A percentile compares a stretch with the other conserved stretches of the same genome.
Evolutionary conservation across 257 asterid genomes (phyloP).

Genomic region (Salvia miltiorrhiza): DNA sequence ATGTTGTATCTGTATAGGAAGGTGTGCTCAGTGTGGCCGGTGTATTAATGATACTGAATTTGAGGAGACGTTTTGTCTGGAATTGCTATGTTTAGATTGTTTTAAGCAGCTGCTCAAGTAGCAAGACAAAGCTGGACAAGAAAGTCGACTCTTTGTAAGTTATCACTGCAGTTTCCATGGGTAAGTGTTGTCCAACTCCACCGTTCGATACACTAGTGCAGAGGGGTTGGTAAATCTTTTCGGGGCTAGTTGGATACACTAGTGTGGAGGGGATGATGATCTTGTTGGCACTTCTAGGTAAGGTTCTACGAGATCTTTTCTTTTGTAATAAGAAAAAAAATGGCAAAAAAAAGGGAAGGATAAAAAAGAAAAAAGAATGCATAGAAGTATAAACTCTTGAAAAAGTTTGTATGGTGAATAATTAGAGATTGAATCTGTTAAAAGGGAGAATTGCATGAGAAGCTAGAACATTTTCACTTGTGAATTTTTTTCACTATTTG

Average conservation of each 20-base stretch:
- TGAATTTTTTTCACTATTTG: no score
- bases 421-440: not conserved
- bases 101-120: conserved; percentile 23
- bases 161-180: not conserved
- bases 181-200: not conserved
- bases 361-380: not conserved
- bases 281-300: not conserved
- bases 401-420: not conserved
- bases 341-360: not conserved
- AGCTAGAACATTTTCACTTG: no score
- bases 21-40: conserved; percentile 78
- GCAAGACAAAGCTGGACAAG: conserved; percentile 26
- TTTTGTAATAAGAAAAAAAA: not conserved
- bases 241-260: not conserved
- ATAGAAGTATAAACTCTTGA: not conserved
- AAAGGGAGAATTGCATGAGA: not conserved
- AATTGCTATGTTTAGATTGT: conserved; percentile 60
- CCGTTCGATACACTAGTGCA: no score
- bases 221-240: not conserved
- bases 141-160: conserved; percentile 7
- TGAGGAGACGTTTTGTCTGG: conserved; percentile 70
- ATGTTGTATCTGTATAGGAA: conserved; percentile 56
- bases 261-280: not conserved
- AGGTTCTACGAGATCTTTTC: not conserved
- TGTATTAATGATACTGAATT: conserved; percentile 53